Evolutionary conservation across 441 rosid genomes (phyloP), one percentile per base, ranked within the genome.

Genomic region (Jatropha podagrica): DNA sequence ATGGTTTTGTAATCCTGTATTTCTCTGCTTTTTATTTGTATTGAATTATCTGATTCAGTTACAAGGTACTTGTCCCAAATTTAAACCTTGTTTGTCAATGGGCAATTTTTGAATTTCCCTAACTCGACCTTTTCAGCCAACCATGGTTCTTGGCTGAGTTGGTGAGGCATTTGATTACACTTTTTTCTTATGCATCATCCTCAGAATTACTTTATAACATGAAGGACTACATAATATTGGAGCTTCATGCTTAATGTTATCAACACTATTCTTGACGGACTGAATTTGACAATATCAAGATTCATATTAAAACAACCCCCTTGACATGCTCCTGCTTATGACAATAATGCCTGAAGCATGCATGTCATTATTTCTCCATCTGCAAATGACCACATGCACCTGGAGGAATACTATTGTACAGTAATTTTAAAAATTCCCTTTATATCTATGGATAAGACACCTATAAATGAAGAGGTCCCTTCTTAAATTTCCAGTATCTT

Each of bases 401-500:
- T 0, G 32, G 32, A 32, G 71, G 18, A 27, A 8, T 17, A 7
- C 26, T 51, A 9, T 3, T 49, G 60, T 38, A 40, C 40, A 54
- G 51, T 40, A 44, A 37, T 54, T 8, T 32, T 55, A 40, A 5
- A 10, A 48, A 18, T 17, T 38, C 63, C 62, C 54, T 32, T 32
- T 32, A 32, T 32, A 20, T 70, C 18, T n/a, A 54, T 38, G 14
- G 63, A 54, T 38, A 15, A 40, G 38, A 56, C 27, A 69, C 44
- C 62, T n/a, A 52, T 20, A 27, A 68, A 68, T 37, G 9, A 27
- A 37, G 15, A 52, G 72, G 40, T n/a, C 20, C 20, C 14, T 48
- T 67, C 18, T 44, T 66, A 41, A 26, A 67, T n/a, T 27, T 68
- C 71, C 6, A 68, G 49, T 68, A 66, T 44, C 54, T 42, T 15